phyloP scores from a whole-genome alignment of 768 basidiomycete species.

The Boletus insuetus region DNA sequence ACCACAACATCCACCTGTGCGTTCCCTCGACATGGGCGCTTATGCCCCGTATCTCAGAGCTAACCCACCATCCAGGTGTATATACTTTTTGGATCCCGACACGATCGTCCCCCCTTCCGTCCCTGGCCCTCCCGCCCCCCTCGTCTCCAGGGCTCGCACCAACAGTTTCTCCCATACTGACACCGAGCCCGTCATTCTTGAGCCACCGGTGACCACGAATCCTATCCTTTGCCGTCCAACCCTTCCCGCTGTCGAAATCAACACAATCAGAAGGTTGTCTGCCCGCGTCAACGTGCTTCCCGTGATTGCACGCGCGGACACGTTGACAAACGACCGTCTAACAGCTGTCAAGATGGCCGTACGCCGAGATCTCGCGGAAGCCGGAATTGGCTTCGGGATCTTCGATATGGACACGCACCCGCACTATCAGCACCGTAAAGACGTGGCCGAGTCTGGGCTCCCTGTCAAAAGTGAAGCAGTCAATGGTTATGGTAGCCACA shows the following conservation, averaged over 20 bases:
- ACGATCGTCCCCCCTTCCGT: constrained; percentile 70
- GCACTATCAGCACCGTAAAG: constrained; percentile 42
- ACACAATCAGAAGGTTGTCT: constrained; percentile 75
- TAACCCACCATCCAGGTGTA: constrained; percentile 52
- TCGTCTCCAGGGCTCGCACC: constrained; percentile 64
- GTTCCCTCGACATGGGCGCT: constrained; percentile 36
- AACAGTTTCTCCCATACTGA: constrained; percentile 73
- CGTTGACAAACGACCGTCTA: constrained; percentile 78
- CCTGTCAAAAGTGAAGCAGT: constrained; percentile 49
- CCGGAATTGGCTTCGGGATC: constrained; percentile 86
- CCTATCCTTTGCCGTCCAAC: constrained; percentile 65
- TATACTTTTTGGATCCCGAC: constrained; percentile 88
- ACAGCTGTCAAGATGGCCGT: constrained; percentile 77
- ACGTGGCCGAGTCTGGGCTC: constrained; percentile 41
- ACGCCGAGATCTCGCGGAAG: constrained; percentile 75
- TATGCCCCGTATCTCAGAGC: constrained; percentile 15
- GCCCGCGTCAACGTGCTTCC: constrained; percentile 85
- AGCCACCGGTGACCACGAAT: constrained; percentile 74
- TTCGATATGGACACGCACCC: constrained; percentile 72
- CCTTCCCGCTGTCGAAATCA: constrained; percentile 68
- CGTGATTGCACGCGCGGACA: constrained; percentile 79
- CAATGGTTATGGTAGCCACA: constrained; percentile 49
- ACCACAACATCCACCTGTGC: constrained; percentile 82
- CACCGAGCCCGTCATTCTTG: constrained; percentile 73
- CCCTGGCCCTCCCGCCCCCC: constrained; percentile 62